phyloP scores from a whole-genome alignment of 108 stramenopile genomes.

The Cyclotella distinguenda region DNA sequence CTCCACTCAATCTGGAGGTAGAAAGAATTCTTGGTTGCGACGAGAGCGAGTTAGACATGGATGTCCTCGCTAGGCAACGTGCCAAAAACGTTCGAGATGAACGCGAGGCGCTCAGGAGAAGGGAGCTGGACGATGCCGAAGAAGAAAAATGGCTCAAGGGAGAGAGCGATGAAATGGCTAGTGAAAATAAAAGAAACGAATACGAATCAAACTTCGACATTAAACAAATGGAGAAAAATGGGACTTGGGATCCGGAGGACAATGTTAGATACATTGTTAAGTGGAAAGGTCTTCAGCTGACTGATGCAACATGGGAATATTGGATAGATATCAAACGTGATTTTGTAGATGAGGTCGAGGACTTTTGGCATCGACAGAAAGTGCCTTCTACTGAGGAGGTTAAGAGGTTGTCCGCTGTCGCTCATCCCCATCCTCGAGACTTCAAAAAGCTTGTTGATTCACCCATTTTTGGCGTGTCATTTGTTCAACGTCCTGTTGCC shows the following conservation, averaged over 20 bases:
- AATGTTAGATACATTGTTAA: slow-evolving; percentile 86
- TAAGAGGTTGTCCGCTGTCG: slow-evolving; percentile 26
- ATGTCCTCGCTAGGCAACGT: slow-evolving; percentile 74
- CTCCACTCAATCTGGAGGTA: slow-evolving; percentile 63
- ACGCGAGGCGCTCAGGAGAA: slow-evolving; percentile 37
- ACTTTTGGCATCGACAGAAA: slow-evolving; percentile 79
- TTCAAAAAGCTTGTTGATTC: slow-evolving; percentile 81
- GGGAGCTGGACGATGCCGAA: slow-evolving; percentile 58
- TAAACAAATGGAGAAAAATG: slow-evolving; percentile 38
- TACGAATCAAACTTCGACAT: not conserved
- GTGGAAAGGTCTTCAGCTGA: slow-evolving; percentile 79
- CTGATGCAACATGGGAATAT: slow-evolving; percentile 89
- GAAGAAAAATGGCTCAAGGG: slow-evolving; percentile 50
- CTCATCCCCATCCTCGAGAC: slow-evolving; percentile 74
- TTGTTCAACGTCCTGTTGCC: slow-evolving; percentile 49
- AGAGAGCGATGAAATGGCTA: slow-evolving; percentile 1
- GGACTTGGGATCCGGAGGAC: slow-evolving; percentile 83
- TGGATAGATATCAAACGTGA: slow-evolving; percentile 86
- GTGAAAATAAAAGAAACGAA: not conserved
- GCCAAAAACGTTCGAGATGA: slow-evolving; percentile 60
- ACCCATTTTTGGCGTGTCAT: slow-evolving; percentile 70
- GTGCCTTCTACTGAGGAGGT: slow-evolving; percentile 59
- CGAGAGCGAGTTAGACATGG: slow-evolving; percentile 80
- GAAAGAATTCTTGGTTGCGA: slow-evolving; percentile 84
- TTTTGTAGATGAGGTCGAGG: slow-evolving; percentile 76